Evolutionary conservation across 129 eudicot species (phyloP).

Genomic region (Oenanthe sinensis): DNA sequence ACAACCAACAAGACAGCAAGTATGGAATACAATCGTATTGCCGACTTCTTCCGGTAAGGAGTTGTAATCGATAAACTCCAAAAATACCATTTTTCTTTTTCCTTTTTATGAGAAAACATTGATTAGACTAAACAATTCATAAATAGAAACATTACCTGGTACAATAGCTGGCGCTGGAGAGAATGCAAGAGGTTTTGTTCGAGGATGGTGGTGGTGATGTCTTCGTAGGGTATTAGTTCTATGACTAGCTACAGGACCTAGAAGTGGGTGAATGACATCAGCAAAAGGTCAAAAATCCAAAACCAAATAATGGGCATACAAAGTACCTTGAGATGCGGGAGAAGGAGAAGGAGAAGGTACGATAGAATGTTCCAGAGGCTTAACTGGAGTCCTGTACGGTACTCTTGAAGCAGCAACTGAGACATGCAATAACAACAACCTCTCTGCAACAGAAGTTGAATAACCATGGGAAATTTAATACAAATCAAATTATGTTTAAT

Average conservation of each 20-base stretch:
- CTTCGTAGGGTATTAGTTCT: constrained; percentile 23
- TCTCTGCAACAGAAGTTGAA: constrained; percentile 32
- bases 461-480: constrained; percentile 7
- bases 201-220: constrained; percentile 52
- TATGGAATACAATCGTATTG: neutral
- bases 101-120: neutral
- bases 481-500: neutral
- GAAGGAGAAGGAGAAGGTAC: constrained; percentile 56
- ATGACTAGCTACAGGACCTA: constrained; percentile 63
- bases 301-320: constrained; percentile 3
- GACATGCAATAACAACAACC: constrained; percentile 31
- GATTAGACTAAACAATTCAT: neutral
- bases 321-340: constrained; percentile 58
- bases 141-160: constrained; percentile 50
- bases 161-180: constrained; percentile 66
- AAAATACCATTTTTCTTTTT: neutral
- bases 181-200: constrained; percentile 37
- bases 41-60: neutral
- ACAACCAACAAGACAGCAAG: neutral
- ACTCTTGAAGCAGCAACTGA: constrained; percentile 31
- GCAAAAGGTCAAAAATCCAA: constrained; percentile 9
- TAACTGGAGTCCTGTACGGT: constrained; percentile 22
- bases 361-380: constrained; percentile 28
- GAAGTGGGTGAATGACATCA: constrained; percentile 8
- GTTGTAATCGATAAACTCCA: neutral